Evolutionary conservation across 768 basidiomycete genomes (phyloP), one percentile per base, ranked within the genome.

Genomic region (Filobasidium floriforme): DNA sequence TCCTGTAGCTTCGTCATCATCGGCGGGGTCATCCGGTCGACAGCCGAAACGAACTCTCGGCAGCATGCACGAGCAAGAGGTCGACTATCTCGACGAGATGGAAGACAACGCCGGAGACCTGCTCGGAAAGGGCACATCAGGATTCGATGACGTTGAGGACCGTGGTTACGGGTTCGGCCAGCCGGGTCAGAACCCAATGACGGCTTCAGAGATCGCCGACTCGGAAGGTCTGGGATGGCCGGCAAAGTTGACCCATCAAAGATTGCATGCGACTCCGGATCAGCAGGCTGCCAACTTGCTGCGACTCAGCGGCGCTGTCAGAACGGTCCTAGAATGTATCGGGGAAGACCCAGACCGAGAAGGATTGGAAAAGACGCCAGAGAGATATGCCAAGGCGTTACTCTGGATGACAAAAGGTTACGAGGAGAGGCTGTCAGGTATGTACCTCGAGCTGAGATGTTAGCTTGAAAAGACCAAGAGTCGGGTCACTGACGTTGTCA

Each of bases 391-490:
- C 26, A 90, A 98, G 80, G 92, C 96, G 29, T 82, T 99, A 62
- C 85, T 99, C 83, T 98, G 92, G 92, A 96, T 98, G 93, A 98
- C 96, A 41, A 87, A 88, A 76, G 96, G 96, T 11, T 99, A 99
- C 80, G 96, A 98, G 77, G 93, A 98, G 77, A 86, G 90, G 70
- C 80, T 99, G 70, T 86, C 87, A 80, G 90, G 92, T 92, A 63
- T 61, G 76, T 69, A 40, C 59, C 67, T 7, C 12, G 11, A 28
- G 24, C 26, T 2, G 32, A 15, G 18, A 19, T 11, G 43, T 9
- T 9, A 37, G 9, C 9, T 14, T 59, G 18, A 12, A 43, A 15
- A 28, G 2, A 28, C 10, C 41, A 46, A 10, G 46, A n/a, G 4
- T 12, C 12, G 26, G 28, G n/a, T 3, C 1, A 41, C 24, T 40